A percentile compares a stretch with the other conserved stretches of the same genome.
phyloP scores from a whole-genome alignment of 148 eudicot genomes.

The Beta vulgaris region DNA sequence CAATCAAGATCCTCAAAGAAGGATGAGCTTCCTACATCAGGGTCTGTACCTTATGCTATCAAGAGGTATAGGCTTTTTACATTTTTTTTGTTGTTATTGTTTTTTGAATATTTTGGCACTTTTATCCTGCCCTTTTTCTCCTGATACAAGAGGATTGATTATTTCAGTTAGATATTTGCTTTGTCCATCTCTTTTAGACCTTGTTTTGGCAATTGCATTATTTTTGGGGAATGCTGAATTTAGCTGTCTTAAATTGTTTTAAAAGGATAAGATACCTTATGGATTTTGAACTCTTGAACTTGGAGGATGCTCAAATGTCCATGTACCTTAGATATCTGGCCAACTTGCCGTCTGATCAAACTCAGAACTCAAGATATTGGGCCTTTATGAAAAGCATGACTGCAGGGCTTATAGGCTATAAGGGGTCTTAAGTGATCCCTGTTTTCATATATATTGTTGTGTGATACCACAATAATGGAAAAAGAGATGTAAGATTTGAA shows the following conservation, averaged over 20 bases:
- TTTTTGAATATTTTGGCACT: background rate
- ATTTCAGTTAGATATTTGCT: background rate
- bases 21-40: slow-evolving; percentile 24
- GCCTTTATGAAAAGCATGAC: background rate
- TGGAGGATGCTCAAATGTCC: background rate
- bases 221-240: background rate
- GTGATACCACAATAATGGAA: background rate
- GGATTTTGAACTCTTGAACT: background rate
- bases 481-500: background rate
- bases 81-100: background rate
- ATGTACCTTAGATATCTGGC: background rate
- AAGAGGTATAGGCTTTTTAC: slow-evolving; percentile 44
- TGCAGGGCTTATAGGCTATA: background rate
- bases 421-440: no score
- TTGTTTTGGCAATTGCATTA: background rate
- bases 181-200: background rate
- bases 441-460: background rate
- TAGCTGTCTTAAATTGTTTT: background rate
- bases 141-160: background rate
- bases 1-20: slow-evolving; percentile 27
- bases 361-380: background rate
- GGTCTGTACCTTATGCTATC: slow-evolving; percentile 45
- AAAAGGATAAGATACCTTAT: background rate
- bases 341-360: background rate
- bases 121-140: background rate